These are phyloP conservation scores for Cyberlindnera xylosilytica DNA, from an alignment of 805 yeast genomes.

Conservation along the genomic window DNA sequence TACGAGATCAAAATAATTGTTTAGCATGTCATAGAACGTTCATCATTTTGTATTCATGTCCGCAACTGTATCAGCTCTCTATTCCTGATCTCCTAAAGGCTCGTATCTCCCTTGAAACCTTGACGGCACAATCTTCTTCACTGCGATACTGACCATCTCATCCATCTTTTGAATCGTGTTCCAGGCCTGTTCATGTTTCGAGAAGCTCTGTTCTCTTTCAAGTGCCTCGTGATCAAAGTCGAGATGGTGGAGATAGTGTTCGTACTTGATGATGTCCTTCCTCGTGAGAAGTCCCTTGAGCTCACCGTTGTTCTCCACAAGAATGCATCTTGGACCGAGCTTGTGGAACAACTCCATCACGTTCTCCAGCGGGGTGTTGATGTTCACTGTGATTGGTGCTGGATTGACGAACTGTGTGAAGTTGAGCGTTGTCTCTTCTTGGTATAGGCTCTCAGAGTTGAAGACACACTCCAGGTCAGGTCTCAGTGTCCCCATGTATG, in stretches of 20 bases:
- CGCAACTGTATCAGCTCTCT: no score
- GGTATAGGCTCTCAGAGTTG: constrained; percentile 3
- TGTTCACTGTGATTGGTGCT: constrained; percentile 61
- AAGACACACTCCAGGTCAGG: constrained; percentile 8
- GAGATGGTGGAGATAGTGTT: constrained; percentile 29
- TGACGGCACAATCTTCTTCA: constrained; percentile 4
- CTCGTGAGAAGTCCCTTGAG: constrained; percentile 77
- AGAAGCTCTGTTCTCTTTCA: constrained; percentile 16
- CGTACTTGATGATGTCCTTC: constrained; percentile 75
- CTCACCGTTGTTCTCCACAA: constrained; percentile 59
- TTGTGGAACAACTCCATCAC: constrained; percentile 68
- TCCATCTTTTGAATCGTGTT: constrained; percentile 10
- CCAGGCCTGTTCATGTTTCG: constrained; percentile 16
- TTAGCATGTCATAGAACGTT: no score
- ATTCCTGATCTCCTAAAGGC: not conserved
- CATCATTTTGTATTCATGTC: no score
- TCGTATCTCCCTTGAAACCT: constrained; percentile 2
- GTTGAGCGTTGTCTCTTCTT: constrained; percentile 14
- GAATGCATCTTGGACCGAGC: constrained; percentile 74
- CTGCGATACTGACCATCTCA: not conserved
- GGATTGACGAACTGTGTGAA: constrained; percentile 39
- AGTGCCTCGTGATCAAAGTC: constrained; percentile 10
- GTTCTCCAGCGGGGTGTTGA: constrained; percentile 53
- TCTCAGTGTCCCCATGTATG: constrained; percentile 31
- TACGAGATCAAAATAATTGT: not conserved